These are phyloP conservation scores for Candida lessepsii DNA, from an alignment of 805 yeast genomes.

Conservation along the genomic window DNA sequence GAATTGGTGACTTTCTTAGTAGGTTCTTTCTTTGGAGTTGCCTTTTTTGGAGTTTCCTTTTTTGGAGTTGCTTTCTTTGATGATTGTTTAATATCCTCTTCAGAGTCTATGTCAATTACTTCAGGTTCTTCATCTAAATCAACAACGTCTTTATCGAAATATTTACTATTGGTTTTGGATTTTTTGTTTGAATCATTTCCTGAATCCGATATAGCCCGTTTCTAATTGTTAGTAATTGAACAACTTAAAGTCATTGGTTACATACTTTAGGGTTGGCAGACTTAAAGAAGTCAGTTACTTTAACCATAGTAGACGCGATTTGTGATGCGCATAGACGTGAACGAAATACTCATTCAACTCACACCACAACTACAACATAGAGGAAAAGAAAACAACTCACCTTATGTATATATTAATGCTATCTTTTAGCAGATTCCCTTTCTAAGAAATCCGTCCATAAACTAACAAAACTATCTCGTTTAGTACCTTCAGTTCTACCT, in stretches of 20 bases:
- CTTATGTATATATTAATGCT: constrained; percentile 1
- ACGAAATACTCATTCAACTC: no score
- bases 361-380: no score
- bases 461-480: constrained; percentile 59
- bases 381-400: no score
- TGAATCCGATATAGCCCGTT: not conserved
- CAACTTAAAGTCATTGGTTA: not conserved
- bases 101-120: constrained; percentile 15
- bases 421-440: constrained; percentile 45
- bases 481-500: constrained; percentile 17
- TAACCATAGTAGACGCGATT: constrained; percentile 13
- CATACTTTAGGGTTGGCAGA: constrained; percentile 6
- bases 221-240: constrained; percentile 9
- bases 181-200: constrained; percentile 2
- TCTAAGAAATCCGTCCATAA: constrained; percentile 80
- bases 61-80: constrained; percentile 6
- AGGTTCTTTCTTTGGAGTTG: constrained; percentile 1
- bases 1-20: no score
- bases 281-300: constrained; percentile 18
- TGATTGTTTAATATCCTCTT: constrained; percentile 21
- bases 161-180: constrained; percentile 11
- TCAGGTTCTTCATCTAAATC: constrained; percentile 12
- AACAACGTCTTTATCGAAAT: constrained; percentile 13
- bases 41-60: constrained; percentile 3
- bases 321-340: not conserved